These are phyloP conservation scores for Pseudocohnilembus persalinus DNA, from an alignment of 169 alveolate genomes.

Conservation along the genomic window DNA sequence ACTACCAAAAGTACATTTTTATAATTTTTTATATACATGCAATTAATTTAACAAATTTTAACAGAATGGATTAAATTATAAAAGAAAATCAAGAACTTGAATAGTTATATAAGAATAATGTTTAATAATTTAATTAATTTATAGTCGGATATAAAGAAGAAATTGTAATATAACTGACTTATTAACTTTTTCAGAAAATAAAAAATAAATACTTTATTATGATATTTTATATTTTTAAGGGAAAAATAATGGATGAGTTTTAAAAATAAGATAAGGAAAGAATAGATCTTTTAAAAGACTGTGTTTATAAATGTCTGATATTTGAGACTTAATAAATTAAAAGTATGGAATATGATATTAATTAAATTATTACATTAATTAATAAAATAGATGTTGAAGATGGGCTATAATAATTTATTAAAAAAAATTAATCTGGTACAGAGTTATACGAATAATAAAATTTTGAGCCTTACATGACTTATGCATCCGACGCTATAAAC, in stretches of 20 bases:
- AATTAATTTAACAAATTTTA: neutral
- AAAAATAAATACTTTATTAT: neutral
- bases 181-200: neutral
- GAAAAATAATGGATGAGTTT: neutral
- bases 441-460: too few species aligned
- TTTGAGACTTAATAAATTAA: neutral
- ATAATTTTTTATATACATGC: too few species aligned
- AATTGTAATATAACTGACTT: neutral
- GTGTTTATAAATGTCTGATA: neutral
- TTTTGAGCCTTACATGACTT: too few species aligned
- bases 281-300: neutral
- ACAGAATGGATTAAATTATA: neutral
- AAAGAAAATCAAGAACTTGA: neutral
- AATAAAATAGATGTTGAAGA: too few species aligned
- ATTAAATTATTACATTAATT: too few species aligned
- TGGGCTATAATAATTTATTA: too few species aligned
- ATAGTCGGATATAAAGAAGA: neutral
- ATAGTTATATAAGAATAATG: too few species aligned
- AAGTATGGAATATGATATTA: neutral
- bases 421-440: too few species aligned
- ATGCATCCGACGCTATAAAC: too few species aligned
- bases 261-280: neutral
- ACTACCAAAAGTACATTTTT: neutral
- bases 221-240: neutral
- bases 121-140: too few species aligned